phyloP scores from a whole-genome alignment of 306 rosid genomes.

The Lathyrus oleraceus region DNA sequence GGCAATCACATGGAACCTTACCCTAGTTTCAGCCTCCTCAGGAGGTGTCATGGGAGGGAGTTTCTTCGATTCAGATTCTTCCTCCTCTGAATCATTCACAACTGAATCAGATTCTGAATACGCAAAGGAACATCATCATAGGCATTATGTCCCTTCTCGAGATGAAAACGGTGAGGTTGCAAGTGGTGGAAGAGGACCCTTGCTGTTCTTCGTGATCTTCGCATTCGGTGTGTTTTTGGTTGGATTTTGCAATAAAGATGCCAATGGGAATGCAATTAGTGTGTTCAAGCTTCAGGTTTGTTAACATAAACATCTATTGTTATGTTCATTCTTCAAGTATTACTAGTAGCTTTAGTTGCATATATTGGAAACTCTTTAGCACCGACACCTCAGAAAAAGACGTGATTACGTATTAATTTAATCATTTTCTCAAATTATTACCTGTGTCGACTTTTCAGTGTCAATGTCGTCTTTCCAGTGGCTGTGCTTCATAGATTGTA shows the following conservation, averaged over 20 bases:
- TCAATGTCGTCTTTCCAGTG: too few relatives aligned
- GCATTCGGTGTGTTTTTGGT: slow-evolving; percentile 22
- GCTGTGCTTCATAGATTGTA: neutral
- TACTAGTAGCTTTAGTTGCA: neutral
- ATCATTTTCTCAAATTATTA: too few relatives aligned
- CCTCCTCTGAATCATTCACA: slow-evolving; percentile 12
- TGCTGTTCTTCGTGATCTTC: slow-evolving; percentile 22
- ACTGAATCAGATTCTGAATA: neutral
- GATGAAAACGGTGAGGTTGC: neutral
- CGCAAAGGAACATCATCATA: neutral
- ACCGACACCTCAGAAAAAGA: neutral
- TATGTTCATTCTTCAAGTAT: slow-evolving; percentile 8
- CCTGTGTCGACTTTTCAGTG: too few relatives aligned
- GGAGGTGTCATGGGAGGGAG: slow-evolving; percentile 43
- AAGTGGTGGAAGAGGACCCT: neutral
- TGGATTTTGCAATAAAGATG: slow-evolving; percentile 20
- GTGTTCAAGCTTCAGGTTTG: slow-evolving; percentile 43
- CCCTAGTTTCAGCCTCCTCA: slow-evolving; percentile 32
- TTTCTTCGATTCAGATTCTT: slow-evolving; percentile 44
- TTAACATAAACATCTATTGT: slow-evolving; percentile 10
- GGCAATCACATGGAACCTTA: slow-evolving; percentile 8
- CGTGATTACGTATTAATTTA: too few relatives aligned
- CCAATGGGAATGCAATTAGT: slow-evolving; percentile 21
- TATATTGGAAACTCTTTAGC: neutral
- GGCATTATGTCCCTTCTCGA: neutral